Base-by-base conservation (phyloP, 305 asterid species). In the Andrographis paniculata region DNA sequence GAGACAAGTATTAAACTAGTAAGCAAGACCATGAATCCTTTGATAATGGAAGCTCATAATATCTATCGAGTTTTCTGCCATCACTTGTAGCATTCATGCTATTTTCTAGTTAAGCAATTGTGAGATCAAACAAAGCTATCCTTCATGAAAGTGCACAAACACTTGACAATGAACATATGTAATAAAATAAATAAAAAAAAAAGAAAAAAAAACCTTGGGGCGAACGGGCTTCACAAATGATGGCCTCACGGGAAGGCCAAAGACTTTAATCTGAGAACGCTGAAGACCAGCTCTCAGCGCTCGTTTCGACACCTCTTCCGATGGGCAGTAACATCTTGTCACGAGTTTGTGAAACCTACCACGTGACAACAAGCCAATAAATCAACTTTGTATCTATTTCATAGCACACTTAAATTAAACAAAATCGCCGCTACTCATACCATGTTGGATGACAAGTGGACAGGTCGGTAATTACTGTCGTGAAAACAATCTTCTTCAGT, bases 331-430 rank as follows among this genome's bases (percentile, higher is more conserved):
- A 59, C 96, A 85, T 61, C 96, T 76, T 6, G 96, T 89, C 28
- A 89, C 98, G 36, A 89, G 98, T 79, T 89, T 89, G 86, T 89
- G 98, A 78, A 89, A 89, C 98, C 98, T 86, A 64, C 55, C 45
- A 72, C 40, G 53, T 20, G 59, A 52, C 15, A 51, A 49, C 54
- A 63, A 23, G 24, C 47, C 47, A 50, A 37, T 33, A 56, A 50
- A 56, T 20, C 22, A 17, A 50, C 43, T 48, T 12, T 13, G 24
- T 38, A 46, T 18, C 18, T 36, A 18, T 39, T 48, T 12, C 10
- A 42, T 5, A 24, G 35, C 17, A 58, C 20, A n/a, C n/a, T n/a
- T 36, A 50, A 9, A 66, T 45, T 36, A 24, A 48, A 49, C 42
- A 52, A 51, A 59, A 45, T 43, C 50, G 56, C 54, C 15, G 55